Evolutionary conservation across 1,139 yeast species (phyloP), one percentile per base, ranked within the genome.

Genomic region (Nematodospora anomalae): DNA sequence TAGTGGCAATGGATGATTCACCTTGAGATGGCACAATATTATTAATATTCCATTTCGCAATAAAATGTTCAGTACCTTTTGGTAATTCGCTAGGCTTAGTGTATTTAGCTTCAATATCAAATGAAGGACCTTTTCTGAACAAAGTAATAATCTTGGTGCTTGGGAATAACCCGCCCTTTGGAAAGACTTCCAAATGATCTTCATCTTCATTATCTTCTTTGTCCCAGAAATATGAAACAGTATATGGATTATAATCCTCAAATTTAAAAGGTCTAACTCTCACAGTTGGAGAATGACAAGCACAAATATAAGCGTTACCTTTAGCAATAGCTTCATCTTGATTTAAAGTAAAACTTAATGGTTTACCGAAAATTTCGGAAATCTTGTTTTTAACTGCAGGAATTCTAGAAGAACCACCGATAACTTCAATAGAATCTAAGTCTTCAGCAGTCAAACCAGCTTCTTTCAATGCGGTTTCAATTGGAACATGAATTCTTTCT

Each of bases 291-390:
- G 98, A 92, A 77, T 90, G 97, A 71, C 90, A 87, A 53, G 98
- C 99, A 69, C 98, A 92, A 58, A 94, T 87, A 71, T 92, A 94
- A 38, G 99, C 97, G 53, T 96, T 95, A 75, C 99, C 99, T 68
- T 94, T 86, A 45, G 98, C 97, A 64, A 90, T 84, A 47, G 98
- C 97, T 77, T 92, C 99, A 62, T 92, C 99, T 74, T 90, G 97
- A 79, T 94, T 92, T 70, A 94, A 80, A 53, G 97, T 94, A 74
- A 87, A 86, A 30, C 97, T 87, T 60, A 92, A 77, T 53, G 74
- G 83, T 76, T 88, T 88, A 60, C 87, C 89, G 61, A 92, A 88
- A 48, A 86, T 74, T 60, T 84, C 86, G 52, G 83, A 56, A 54
- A 92, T 76, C 62, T 79, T 83, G 52, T 81, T 77, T 79, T 92